Percentiles rank a stretch among this genome's conserved stretches.
Conservation (phyloP, 345 rosid genomes). For the Atalantia buxifolia region DNA sequence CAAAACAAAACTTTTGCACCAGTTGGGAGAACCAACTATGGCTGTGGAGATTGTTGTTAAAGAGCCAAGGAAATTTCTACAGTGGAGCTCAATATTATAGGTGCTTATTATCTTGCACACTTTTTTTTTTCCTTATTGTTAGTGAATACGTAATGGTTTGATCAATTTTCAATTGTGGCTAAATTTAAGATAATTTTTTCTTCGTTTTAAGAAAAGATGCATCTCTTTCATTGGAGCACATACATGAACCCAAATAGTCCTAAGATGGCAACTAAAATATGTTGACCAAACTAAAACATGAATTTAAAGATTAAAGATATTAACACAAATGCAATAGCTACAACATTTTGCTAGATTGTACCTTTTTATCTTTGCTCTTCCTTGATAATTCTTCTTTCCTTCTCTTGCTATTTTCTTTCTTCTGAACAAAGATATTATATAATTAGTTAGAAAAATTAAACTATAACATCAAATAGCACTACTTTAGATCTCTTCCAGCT, state of each 20-base stretch:
- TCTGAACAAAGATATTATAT: slow-evolving; percentile 31
- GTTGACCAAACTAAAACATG: background rate
- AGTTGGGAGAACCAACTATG: no score
- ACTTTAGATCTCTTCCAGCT: background rate
- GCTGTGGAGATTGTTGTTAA: no score
- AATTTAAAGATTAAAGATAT: background rate
- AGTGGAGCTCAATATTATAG: no score
- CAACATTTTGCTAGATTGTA: slow-evolving; percentile 15
- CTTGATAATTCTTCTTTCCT: slow-evolving; percentile 60
- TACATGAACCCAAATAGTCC: background rate
- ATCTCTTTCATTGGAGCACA: background rate
- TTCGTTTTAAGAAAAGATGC: no score
- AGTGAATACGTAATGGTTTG: no score
- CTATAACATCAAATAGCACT: background rate
- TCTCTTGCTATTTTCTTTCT: slow-evolving; percentile 64
- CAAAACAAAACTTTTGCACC: no score
- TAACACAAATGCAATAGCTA: background rate
- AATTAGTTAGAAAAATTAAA: background rate
- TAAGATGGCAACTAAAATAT: background rate
- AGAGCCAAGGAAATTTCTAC: no score
- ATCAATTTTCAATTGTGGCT: no score
- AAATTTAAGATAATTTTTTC: no score
- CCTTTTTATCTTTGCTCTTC: slow-evolving; percentile 67
- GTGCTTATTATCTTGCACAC: no score
- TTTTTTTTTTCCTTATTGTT: no score